Evolutionary conservation across 352 stramenopile species (phyloP), one percentile per base, ranked within the genome.

Genomic region (Phytophthora aleatoria): DNA sequence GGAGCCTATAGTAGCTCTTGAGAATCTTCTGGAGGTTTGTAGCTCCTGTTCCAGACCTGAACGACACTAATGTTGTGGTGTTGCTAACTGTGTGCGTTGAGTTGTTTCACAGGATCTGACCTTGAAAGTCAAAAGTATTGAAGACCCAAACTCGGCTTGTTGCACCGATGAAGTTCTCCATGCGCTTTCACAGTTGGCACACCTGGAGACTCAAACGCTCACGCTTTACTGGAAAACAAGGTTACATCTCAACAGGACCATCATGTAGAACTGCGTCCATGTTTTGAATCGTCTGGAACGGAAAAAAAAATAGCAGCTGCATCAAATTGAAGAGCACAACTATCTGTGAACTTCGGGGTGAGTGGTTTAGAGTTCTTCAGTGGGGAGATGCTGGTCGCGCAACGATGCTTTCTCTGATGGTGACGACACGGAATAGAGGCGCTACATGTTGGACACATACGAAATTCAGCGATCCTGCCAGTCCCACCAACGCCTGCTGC

Each of bases 381-480:
- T 87, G 11, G 83, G 81, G 5, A 92, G 64, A 61, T 75, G 64
- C 49, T 89, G 71, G 11, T 90, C 81, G 10, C 81, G 76, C 43
- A 92, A 71, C 3, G 77, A 81, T 11, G 71, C 77, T 67, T 92
- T 92, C 64, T 92, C 83, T 5, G 76, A 86, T 16, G 81, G 74
- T 3, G 81, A 90, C 15, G 79, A 90, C 8, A 92, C 69, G 20
- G 83, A 90, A 60, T 90, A 92, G 16, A 90, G 54, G 1, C 83
- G 81, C 83, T 92, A 48, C 9, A 41, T 9, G 38, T 26, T 60
- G 2, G 3, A 54, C 24, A 15, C 38, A 53, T 49, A 43, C 16
- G 13, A 58, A 43, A 16, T 10, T 58, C 33, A 45, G 16, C 24
- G 16, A 47, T 27, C 27, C 6, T 58, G 20, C 5, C 26, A 47